Conservation (phyloP, 768 basidiomycete species). For the Boletus patriciae region DNA sequence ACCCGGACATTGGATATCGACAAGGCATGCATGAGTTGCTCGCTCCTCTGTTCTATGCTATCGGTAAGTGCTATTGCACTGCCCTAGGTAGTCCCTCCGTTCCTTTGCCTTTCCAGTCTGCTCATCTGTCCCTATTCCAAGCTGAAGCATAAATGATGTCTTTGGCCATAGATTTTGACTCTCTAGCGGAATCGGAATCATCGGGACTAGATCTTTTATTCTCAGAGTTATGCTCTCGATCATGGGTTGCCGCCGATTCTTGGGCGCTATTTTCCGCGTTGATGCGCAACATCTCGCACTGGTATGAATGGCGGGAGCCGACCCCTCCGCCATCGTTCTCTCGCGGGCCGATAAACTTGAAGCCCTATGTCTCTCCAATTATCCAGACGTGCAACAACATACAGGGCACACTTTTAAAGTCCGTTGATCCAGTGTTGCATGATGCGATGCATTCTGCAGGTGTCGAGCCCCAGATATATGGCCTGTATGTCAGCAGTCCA, state of each 20-base stretch:
- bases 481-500: constrained; percentile 62
- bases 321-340: constrained; percentile 27
- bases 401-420: constrained; percentile 69
- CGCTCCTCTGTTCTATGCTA: constrained; percentile 79
- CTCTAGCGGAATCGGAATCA: constrained; percentile 44
- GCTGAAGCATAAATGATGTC: constrained; percentile 27
- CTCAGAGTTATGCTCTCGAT: constrained; percentile 60
- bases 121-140: constrained; percentile 21
- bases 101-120: constrained; percentile 9
- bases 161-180: constrained; percentile 69
- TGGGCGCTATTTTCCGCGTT: constrained; percentile 79
- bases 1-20: constrained; percentile 86
- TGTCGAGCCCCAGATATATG: constrained; percentile 96
- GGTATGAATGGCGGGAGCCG: constrained; percentile 73
- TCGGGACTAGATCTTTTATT: constrained; percentile 40
- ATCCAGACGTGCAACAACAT: constrained; percentile 79
- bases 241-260: constrained; percentile 82
- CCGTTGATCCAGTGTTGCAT: constrained; percentile 79
- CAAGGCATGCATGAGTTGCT: constrained; percentile 99
- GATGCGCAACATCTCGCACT: constrained; percentile 77
- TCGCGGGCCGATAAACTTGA: constrained; percentile 45
- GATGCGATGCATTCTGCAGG: constrained; percentile 72
- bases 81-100: constrained; percentile 2
- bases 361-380: constrained; percentile 80
- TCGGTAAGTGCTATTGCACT: constrained; percentile 26